Percentiles rank a stretch among this genome's conserved stretches.
Evolutionary conservation across 345 rosid species (phyloP).

Genomic region (Cochlearia excelsa): DNA sequence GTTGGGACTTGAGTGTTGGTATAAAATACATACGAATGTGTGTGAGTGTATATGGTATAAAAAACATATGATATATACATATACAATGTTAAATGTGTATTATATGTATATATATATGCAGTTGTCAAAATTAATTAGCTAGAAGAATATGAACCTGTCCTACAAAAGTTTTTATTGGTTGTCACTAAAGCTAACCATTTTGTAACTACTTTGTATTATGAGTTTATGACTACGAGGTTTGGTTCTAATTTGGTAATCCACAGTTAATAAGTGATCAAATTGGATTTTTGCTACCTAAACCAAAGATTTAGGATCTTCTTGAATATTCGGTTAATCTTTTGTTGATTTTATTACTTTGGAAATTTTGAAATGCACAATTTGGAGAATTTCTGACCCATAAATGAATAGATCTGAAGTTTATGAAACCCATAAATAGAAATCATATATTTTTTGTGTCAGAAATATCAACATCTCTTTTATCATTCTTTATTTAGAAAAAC

Average conservation of each 20-base stretch:
- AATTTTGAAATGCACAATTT: constrained; percentile 6
- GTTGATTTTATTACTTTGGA: not conserved
- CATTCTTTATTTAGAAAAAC: constrained; percentile 6
- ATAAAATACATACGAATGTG: constrained; percentile 21
- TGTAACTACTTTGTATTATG: constrained; percentile 13
- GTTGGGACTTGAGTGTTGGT: constrained; percentile 31
- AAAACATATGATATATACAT: no score
- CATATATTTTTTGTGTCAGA: constrained; percentile 18
- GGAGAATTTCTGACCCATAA: constrained; percentile 1
- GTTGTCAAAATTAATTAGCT: constrained; percentile 20
- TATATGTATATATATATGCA: no score
- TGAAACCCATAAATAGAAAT: constrained; percentile 17
- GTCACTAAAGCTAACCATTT: constrained; percentile 43
- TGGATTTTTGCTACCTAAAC: constrained; percentile 1
- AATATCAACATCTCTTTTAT: constrained; percentile 1
- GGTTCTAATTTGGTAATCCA: constrained; percentile 14
- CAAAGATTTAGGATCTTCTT: not conserved
- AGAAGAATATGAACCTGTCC: constrained; percentile 9
- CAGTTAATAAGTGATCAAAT: not conserved
- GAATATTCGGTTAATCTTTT: not conserved
- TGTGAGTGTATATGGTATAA: not conserved
- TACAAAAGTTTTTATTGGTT: constrained; percentile 37
- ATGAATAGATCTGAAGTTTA: constrained; percentile 1
- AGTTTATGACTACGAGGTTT: constrained; percentile 3
- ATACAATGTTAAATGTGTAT: no score